These are phyloP conservation scores for Beta corolliflora DNA, from an alignment of 179 eudicot genomes.

Conservation along the genomic window DNA sequence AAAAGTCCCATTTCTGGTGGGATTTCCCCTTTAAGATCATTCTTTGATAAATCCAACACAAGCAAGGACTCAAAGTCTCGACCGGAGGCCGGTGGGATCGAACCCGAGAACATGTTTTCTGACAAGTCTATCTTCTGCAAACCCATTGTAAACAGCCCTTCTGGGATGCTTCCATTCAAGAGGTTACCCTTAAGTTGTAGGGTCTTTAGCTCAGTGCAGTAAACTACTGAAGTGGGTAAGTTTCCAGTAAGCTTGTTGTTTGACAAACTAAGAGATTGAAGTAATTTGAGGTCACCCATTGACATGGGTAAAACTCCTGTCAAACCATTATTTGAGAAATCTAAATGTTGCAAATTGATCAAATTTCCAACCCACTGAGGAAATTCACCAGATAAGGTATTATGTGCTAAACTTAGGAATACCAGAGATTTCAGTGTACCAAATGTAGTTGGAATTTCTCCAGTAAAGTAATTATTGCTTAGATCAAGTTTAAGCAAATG, in stretches of 20 bases:
- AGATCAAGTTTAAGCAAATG: conserved; percentile 61
- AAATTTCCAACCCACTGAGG: conserved; percentile 64
- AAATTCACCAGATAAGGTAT: conserved; percentile 61
- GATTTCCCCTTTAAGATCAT: conserved; percentile 60
- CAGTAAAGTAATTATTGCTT: conserved; percentile 56
- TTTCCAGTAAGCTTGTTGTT: conserved; percentile 59
- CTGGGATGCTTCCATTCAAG: conserved; percentile 69
- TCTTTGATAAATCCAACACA: conserved; percentile 70
- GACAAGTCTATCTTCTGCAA: conserved; percentile 69
- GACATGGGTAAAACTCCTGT: conserved; percentile 62
- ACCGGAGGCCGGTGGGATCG: conserved; percentile 63
- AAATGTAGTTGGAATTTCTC: conserved; percentile 57
- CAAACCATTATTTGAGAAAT: conserved; percentile 63
- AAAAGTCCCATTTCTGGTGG: conserved; percentile 86
- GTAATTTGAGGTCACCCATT: conserved; percentile 55
- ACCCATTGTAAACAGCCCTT: conserved; percentile 59
- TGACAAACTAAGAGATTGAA: conserved; percentile 50
- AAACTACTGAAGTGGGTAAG: conserved; percentile 57
- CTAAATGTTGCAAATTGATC: conserved; percentile 55
- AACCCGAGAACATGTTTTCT: conserved; percentile 60
- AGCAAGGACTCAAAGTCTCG: conserved; percentile 60
- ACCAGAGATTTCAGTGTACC: conserved; percentile 43
- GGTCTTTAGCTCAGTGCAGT: conserved; percentile 48
- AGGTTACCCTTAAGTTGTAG: conserved; percentile 51
- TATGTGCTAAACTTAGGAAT: conserved; percentile 52